phyloP scores from a whole-genome alignment of 495 filamentous ascomycete genomes.

The Penicillium lagena region DNA sequence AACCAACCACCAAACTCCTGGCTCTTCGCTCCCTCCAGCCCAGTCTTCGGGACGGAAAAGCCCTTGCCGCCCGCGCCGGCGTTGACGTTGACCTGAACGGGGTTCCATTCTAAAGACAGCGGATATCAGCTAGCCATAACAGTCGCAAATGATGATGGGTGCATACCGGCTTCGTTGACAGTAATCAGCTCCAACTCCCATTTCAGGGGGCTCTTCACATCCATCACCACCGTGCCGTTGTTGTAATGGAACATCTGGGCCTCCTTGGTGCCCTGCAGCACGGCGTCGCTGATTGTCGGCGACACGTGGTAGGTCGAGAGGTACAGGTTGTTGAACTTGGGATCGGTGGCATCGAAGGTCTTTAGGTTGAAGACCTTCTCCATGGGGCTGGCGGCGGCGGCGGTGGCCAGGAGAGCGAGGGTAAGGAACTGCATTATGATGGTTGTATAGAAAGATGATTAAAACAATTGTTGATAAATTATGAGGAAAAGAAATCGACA shows the following conservation, averaged over 20 bases:
- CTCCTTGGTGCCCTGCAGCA: slow-evolving; percentile 5
- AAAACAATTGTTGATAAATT: too few species aligned
- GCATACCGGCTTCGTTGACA: slow-evolving; percentile 1
- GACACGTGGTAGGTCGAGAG: slow-evolving; percentile 4
- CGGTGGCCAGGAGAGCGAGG: slow-evolving; percentile 8
- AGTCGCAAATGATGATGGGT: not conserved
- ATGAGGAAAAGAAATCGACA: too few species aligned
- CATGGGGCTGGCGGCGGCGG: slow-evolving; percentile 9
- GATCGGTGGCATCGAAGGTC: slow-evolving; percentile 10
- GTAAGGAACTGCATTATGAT: slow-evolving; percentile 17
- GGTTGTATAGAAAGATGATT: not conserved
- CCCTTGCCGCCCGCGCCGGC: slow-evolving; percentile 12
- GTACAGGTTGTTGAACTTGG: slow-evolving; percentile 10
- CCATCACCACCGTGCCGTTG: slow-evolving; percentile 11
- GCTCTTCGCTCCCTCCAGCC: slow-evolving; percentile 10
- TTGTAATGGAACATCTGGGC: slow-evolving; percentile 10
- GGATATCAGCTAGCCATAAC: not conserved
- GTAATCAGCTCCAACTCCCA: slow-evolving; percentile 13
- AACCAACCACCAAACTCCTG: slow-evolving; percentile 31
- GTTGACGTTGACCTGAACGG: slow-evolving; percentile 19
- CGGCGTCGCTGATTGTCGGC: slow-evolving; percentile 13
- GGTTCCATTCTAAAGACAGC: not conserved
- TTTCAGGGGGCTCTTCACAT: not conserved
- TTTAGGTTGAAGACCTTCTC: slow-evolving; percentile 14
- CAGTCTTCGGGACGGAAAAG: slow-evolving; percentile 19